These are phyloP conservation scores for Vanrija sp. DNA, from an alignment of 1,284 basidiomycete species.

Conservation along the genomic window DNA sequence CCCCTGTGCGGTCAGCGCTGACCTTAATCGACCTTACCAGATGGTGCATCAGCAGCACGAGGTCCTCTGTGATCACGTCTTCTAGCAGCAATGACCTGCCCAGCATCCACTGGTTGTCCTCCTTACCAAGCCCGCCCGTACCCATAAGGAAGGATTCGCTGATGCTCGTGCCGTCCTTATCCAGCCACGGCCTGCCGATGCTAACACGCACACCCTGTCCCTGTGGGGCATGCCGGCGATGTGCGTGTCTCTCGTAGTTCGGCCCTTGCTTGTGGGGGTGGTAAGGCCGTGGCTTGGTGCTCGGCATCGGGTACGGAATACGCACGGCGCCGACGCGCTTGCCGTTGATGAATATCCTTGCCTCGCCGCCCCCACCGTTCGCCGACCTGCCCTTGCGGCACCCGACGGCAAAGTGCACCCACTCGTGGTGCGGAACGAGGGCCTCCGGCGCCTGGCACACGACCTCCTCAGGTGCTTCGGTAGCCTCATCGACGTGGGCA, in stretches of 20 bases:
- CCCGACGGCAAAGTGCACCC: constrained; percentile 45
- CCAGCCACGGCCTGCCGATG: too few relatives aligned
- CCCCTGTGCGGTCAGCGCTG: constrained; percentile 24
- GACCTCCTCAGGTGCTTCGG: constrained; percentile 27
- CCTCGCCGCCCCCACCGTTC: constrained; percentile 27
- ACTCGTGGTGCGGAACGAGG: constrained; percentile 44
- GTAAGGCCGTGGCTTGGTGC: constrained; percentile 8
- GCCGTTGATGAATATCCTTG: constrained; percentile 42
- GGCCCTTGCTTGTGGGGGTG: constrained; percentile 6
- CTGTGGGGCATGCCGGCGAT: background rate
- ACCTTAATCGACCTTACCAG: constrained; percentile 27
- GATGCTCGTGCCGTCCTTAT: too few relatives aligned
- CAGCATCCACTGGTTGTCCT: constrained; percentile 46
- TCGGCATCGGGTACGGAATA: constrained; percentile 31
- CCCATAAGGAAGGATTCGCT: too few relatives aligned
- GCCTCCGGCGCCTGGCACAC: constrained; percentile 43
- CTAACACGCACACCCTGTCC: too few relatives aligned
- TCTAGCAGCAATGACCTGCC: constrained; percentile 39
- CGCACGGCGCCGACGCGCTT: constrained; percentile 37
- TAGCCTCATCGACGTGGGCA: constrained; percentile 1
- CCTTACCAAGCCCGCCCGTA: constrained; percentile 2
- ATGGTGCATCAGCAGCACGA: constrained; percentile 44
- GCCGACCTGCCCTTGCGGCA: constrained; percentile 27
- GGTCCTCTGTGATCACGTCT: constrained; percentile 45
- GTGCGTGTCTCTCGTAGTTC: background rate